Evolutionary conservation across 495 filamentous ascomycete genomes (phyloP), one percentile per base, ranked within the genome.

Genomic region (Neurospora sublineolata): DNA sequence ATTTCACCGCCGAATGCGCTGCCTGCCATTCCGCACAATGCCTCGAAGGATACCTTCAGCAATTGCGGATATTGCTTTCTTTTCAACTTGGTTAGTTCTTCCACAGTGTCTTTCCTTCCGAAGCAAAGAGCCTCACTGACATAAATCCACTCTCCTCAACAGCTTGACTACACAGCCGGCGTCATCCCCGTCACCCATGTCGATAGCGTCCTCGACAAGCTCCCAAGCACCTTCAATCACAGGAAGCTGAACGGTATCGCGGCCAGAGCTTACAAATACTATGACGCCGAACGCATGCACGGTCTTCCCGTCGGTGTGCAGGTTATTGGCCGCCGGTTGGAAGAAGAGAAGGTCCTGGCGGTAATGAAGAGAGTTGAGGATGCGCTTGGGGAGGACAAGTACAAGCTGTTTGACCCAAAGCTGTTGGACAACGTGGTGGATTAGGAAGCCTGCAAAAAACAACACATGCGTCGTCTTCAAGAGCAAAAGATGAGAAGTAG

Each of bases 41-140:
- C 89, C 6, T 97, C 97, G 93, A 88, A 88, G 73, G 87, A 93
- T 72, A 93, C 92, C 0, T 92, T 97, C 46, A 91, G 89, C 70
- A 92, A 89, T 46, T 99, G 95, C 76, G 94, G 94, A 3, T 98
- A 99, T 79, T 97, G 94, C 0, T 97, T 99, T 78, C 82, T 99
- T 70, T 99, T 94, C 85, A 99, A 97, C 76, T 71, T 97, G 74
- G 90, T 89, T 81, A 79, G 85, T 77, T 10, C 41, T 68, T 52
- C 37, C 18, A n/a, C 41, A 18, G 30, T 18, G 1, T 20, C 73
- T 68, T 37, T 4, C 9, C 16, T 41, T 72, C 23, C 27, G 44
- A 23, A 18, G 68, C 4, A 67, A 75, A 73, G 77, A 33, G 20
- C 20, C 37, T 37, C 39, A 38, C 67, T 73, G 20, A 75, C 41